Percentiles rank a stretch among this genome's conserved stretches.
phyloP scores from a whole-genome alignment of 1,139 yeast genomes.

The Diutina pseudorugosa region DNA sequence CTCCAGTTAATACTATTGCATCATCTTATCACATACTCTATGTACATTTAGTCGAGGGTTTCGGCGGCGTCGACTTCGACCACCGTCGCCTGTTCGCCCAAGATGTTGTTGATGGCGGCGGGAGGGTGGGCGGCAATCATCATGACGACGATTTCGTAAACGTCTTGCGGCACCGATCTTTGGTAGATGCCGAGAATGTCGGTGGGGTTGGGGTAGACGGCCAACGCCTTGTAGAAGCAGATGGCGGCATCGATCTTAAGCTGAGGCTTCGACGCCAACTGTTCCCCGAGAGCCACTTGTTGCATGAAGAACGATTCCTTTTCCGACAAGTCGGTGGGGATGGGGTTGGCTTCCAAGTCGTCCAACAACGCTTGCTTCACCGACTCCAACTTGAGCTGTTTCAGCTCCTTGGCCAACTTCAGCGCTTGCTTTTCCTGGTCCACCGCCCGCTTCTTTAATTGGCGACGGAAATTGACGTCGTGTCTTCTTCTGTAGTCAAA shows the following conservation, averaged over 20 bases:
- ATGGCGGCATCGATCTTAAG: slow-evolving; percentile 71
- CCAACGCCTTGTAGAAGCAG: slow-evolving; percentile 87
- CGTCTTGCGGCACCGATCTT: slow-evolving; percentile 70
- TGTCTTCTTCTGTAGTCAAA: slow-evolving; percentile 88
- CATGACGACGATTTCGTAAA: slow-evolving; percentile 71
- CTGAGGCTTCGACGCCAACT: slow-evolving; percentile 44
- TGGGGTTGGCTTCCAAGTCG: slow-evolving; percentile 58
- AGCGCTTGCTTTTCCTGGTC: slow-evolving; percentile 47
- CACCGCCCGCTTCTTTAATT: slow-evolving; percentile 50
- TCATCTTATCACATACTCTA: neutral
- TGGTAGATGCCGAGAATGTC: slow-evolving; percentile 83
- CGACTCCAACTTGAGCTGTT: slow-evolving; percentile 46
- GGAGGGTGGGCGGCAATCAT: slow-evolving; percentile 91
- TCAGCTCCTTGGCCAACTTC: slow-evolving; percentile 44
- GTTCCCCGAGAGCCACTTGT: slow-evolving; percentile 80
- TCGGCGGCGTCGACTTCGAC: slow-evolving; percentile 7
- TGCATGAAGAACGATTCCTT: slow-evolving; percentile 71
- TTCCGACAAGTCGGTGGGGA: slow-evolving; percentile 60
- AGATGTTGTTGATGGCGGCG: slow-evolving; percentile 56
- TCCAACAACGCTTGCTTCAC: slow-evolving; percentile 50
- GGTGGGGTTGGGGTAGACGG: slow-evolving; percentile 90
- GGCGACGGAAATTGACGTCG: slow-evolving; percentile 68
- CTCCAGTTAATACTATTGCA: neutral
- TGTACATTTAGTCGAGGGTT: slow-evolving; percentile 5
- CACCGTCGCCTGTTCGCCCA: slow-evolving; percentile 9